Percentiles rank a stretch among this genome's conserved stretches.
phyloP scores from a whole-genome alignment of 1,284 basidiomycete species.

The Pseudozyma tsukubaensis region DNA sequence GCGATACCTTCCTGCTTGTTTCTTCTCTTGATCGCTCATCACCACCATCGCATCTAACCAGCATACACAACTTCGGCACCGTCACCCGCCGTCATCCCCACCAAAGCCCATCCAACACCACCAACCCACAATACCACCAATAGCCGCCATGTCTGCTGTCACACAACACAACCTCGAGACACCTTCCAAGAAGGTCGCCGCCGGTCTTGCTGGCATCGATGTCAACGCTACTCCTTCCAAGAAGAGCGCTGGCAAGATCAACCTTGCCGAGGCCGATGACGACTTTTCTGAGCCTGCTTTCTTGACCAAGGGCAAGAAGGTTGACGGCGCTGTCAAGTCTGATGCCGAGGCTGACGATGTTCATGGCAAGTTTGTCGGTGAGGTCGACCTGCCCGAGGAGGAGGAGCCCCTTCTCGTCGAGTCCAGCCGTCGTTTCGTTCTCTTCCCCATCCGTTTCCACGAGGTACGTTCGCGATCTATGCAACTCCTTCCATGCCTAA shows the following conservation, averaged over 20 bases:
- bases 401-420: conserved; percentile 68
- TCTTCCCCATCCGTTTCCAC: conserved; percentile 69
- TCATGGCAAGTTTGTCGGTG: conserved; percentile 66
- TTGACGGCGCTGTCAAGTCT: conserved; percentile 13
- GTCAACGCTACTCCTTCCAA: conserved; percentile 65
- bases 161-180: conserved; percentile 58
- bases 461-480: conserved; percentile 57
- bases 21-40: neutral
- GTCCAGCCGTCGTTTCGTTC: conserved; percentile 66
- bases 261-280: conserved; percentile 20
- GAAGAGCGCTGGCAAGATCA: conserved; percentile 42
- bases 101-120: conserved; percentile 3
- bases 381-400: conserved; percentile 65
- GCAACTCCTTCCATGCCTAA: neutral
- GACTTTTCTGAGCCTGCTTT: conserved; percentile 56
- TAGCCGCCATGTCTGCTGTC: conserved; percentile 46
- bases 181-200: conserved; percentile 67
- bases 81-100: conserved; percentile 10
- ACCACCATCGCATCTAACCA: conserved; percentile 1
- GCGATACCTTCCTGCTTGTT: conserved; percentile 10
- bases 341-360: conserved; percentile 33
- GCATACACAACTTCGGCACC: conserved; percentile 8
- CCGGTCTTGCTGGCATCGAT: conserved; percentile 62
- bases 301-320: conserved; percentile 54
- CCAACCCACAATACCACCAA: neutral